Conservation (phyloP, 768 basidiomycete species). For the Panaeolus cyanescens region DNA sequence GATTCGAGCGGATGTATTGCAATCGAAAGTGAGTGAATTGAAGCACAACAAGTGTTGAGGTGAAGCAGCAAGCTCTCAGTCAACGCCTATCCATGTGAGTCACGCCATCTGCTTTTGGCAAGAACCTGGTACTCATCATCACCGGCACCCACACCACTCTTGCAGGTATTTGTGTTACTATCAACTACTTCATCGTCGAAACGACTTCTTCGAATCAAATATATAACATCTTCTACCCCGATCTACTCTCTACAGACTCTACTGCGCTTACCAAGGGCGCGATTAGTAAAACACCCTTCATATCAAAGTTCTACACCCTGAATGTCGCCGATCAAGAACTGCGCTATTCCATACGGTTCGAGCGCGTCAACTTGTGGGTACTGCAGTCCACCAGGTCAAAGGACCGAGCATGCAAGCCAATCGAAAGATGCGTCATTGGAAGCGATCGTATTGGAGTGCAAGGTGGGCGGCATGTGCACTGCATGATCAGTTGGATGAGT, state of each 20-base stretch:
- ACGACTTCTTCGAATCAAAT: not conserved
- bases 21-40: not conserved
- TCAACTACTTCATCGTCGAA: not conserved
- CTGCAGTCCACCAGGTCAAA: conserved; percentile 56
- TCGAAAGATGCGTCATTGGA: conserved; percentile 49
- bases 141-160: not conserved
- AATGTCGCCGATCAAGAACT: conserved; percentile 30
- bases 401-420: conserved; percentile 42
- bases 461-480: conserved; percentile 33
- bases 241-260: not conserved
- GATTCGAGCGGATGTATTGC: not conserved
- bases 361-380: conserved; percentile 62
- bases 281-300: no score
- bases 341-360: conserved; percentile 37
- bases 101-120: not conserved
- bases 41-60: no score
- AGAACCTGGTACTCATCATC: not conserved
- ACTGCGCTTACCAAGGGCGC: no score
- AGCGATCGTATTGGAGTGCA: conserved; percentile 54
- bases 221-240: not conserved
- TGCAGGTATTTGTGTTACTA: not conserved
- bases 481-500: not conserved
- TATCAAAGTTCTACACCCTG: not conserved
- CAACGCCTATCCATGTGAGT: not conserved
- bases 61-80: not conserved